Evolutionary conservation across 2,329 filamentous ascomycete genomes (phyloP).

Genomic region (Ophiostoma sp.): DNA sequence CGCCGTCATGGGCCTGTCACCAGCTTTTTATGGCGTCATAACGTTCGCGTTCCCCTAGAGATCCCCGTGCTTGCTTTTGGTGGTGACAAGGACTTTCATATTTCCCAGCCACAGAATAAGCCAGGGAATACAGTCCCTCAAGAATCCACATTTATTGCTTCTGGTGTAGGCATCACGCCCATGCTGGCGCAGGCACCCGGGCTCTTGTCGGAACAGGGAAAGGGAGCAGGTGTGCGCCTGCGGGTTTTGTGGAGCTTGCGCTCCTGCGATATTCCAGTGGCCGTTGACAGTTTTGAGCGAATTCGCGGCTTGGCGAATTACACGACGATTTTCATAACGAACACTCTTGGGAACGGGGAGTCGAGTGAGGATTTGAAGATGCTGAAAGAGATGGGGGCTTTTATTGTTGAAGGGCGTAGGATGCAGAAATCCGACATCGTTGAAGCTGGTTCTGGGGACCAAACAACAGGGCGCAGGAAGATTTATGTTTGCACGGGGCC

Average conservation of each 20-base stretch:
- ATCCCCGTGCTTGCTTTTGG: conserved; percentile 72
- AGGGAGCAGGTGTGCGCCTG: conserved; percentile 41
- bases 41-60: conserved; percentile 53
- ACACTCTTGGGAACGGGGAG: conserved; percentile 27
- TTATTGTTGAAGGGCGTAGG: conserved; percentile 40
- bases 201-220: conserved; percentile 43
- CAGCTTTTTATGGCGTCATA: conserved; percentile 60
- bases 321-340: conserved; percentile 66
- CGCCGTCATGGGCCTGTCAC: conserved; percentile 70
- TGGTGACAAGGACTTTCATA: conserved; percentile 53
- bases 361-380: conserved; percentile 37
- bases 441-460: conserved; percentile 36
- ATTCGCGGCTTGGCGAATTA: conserved; percentile 52
- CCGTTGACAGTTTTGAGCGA: conserved; percentile 56
- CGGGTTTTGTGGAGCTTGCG: conserved; percentile 68
- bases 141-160: conserved; percentile 65
- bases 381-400: conserved; percentile 40
- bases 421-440: conserved; percentile 46
- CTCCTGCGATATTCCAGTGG: conserved; percentile 62
- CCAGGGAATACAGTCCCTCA: conserved; percentile 33
- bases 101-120: conserved; percentile 32
- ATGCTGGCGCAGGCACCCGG: conserved; percentile 65
- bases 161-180: conserved; percentile 81
- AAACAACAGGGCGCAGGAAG: conserved; percentile 43
- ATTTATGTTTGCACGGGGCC: conserved; percentile 55